Conservation (phyloP, 305 asterid species). For the Solanum hybrid region DNA sequence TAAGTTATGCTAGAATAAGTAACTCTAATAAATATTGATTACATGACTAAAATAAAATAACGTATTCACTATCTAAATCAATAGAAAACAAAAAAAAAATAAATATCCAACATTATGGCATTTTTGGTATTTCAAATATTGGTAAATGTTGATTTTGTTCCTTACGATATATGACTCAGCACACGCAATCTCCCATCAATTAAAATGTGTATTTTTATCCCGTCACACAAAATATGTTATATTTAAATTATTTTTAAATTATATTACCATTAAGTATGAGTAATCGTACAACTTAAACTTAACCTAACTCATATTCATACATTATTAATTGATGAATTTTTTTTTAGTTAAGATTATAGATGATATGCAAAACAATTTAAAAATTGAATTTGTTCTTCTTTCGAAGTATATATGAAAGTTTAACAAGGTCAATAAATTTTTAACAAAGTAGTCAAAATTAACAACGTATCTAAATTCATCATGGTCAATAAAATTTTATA, state of each 20-base stretch:
- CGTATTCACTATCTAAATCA: neutral
- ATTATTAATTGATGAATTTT: neutral
- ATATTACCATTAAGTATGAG: neutral
- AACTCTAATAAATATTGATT: no score
- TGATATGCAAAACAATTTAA: neutral
- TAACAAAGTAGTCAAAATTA: no score
- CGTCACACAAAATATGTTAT: no score
- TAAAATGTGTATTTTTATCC: no score
- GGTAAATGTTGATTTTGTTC: no score
- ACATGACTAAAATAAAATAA: neutral
- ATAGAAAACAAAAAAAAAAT: no score
- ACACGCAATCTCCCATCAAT: neutral
- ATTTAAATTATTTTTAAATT: no score
- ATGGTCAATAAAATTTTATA: neutral
- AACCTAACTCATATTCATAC: neutral
- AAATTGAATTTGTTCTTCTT: neutral
- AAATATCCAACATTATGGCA: neutral
- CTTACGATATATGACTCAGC: neutral
- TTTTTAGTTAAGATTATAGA: neutral
- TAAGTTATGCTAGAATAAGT: neutral
- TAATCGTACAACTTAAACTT: neutral
- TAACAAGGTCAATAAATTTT: neutral
- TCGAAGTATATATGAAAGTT: neutral
- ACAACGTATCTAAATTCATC: neutral
- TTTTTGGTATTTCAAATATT: no score